Evolutionary conservation across 345 rosid genomes (phyloP), one percentile per base, ranked within the genome.

Genomic region (Pugionium dolabratum): DNA sequence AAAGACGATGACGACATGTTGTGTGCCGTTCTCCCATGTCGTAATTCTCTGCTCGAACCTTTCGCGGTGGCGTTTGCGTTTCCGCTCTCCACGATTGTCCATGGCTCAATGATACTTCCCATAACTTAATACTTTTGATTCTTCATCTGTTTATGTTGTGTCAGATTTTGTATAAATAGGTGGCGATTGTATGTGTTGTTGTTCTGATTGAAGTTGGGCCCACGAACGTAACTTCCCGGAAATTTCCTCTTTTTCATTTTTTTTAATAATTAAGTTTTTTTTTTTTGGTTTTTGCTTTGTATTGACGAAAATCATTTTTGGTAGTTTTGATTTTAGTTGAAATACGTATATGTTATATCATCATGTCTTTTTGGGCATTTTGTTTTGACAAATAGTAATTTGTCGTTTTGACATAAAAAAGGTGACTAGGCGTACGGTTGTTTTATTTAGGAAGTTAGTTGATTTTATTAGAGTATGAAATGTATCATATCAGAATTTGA

Each of bases 1-100:
- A 94, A 29, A 0, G 95, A 88, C 0, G 97, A 88, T 1, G 96
- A 88, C 0, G 96, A 94, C 97, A 81, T 85, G 87, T 81, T 94
- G 66, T 90, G 95, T 0, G 91, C 93, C 0, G 91, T 94, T 61
- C 88, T 78, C 27, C 88, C 86, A 60, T 72, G 88, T 67, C 85
- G 67, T 28, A 47, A 57, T 68, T 94, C 96, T 81, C 78, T 85
- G 79, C 77, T 72, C 27, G 74, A 56, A 0, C 83, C 88, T 74
- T 88, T 90, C 5, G 76, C 9, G 1, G 61, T 40, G 30, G 35
- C 30, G 75, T 34, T 54, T 5, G 70, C 63, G 45, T 35, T 41
- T 5, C 71, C 76, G 54, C 59, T 72, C 67, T 72, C 76, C 61
- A 84, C 0, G 26, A 75, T 49, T 74, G 76, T 70, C n/a, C 84